Percentiles rank a stretch among this genome's conserved stretches.
phyloP scores from a whole-genome alignment of 805 yeast species.

The Ogataea trehaloabstinens region DNA sequence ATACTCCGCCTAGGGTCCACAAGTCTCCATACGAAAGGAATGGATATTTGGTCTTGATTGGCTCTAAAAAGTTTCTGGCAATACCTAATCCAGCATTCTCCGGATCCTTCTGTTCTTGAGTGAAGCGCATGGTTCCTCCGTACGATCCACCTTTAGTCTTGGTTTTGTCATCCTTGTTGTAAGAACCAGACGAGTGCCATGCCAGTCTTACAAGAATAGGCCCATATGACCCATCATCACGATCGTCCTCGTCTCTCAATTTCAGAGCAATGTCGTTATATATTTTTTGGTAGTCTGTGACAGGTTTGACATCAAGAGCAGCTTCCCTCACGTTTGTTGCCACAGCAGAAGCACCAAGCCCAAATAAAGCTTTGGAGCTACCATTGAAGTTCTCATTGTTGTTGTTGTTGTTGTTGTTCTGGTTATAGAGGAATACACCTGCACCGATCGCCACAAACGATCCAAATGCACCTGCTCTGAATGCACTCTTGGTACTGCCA shows the following conservation, averaged over 20 bases:
- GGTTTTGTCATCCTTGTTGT: constrained; percentile 39
- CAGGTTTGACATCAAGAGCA: constrained; percentile 28
- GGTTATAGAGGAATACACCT: constrained; percentile 25
- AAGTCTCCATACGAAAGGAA: constrained; percentile 65
- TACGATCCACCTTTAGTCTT: constrained; percentile 45
- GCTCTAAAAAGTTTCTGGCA: constrained; percentile 56
- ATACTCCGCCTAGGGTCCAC: constrained; percentile 71
- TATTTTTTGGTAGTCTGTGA: constrained; percentile 58
- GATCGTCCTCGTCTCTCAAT: constrained; percentile 52
- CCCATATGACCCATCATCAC: constrained; percentile 61
- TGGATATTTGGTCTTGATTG: constrained; percentile 55
- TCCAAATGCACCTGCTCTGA: constrained; percentile 3
- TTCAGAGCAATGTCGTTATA: constrained; percentile 72
- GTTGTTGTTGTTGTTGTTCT: constrained; percentile 13
- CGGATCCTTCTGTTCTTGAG: constrained; percentile 48
- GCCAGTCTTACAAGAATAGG: constrained; percentile 47
- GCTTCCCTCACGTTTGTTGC: constrained; percentile 34
- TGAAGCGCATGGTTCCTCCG: constrained; percentile 54
- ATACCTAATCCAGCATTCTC: constrained; percentile 50
- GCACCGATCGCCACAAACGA: constrained; percentile 21
- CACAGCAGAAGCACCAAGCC: constrained; percentile 36
- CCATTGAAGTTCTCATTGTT: constrained; percentile 19
- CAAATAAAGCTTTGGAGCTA: constrained; percentile 24
- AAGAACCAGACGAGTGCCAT: constrained; percentile 52
- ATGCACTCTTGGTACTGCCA: constrained; percentile 1